These are phyloP conservation scores for Coprinopsis marcescibilis DNA, from an alignment of 768 basidiomycete genomes.

Conservation along the genomic window DNA sequence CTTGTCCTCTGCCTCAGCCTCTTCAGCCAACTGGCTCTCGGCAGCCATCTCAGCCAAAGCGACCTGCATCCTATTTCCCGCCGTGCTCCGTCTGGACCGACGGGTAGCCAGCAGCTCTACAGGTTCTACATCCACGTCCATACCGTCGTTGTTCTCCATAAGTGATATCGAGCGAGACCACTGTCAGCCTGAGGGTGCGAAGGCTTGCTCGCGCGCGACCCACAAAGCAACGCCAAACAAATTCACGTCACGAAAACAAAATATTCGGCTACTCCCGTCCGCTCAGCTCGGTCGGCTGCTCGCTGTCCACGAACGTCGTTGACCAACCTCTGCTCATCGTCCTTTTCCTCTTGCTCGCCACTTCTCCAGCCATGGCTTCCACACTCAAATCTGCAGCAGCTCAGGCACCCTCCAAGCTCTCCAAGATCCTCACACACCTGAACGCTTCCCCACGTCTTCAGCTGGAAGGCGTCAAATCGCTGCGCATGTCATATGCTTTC, in stretches of 20 bases:
- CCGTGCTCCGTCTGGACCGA: constrained; percentile 64
- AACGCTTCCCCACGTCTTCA: constrained; percentile 46
- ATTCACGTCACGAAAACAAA: neutral
- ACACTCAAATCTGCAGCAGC: neutral
- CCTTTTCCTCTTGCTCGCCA: neutral
- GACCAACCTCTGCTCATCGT: neutral
- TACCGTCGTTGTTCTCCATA: neutral
- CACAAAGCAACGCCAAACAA: constrained; percentile 12
- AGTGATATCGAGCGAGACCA: neutral
- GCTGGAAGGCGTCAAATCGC: constrained; percentile 40
- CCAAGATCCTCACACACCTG: constrained; percentile 45
- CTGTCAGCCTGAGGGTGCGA: neutral
- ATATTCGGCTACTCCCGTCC: neutral
- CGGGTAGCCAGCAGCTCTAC: constrained; percentile 49
- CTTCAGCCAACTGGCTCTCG: constrained; percentile 37
- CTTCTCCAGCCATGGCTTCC: constrained; percentile 7
- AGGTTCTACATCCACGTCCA: constrained; percentile 15
- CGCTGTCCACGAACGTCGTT: neutral
- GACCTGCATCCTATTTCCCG: constrained; percentile 80
- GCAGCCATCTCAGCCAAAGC: constrained; percentile 66
- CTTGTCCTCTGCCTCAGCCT: constrained; percentile 64
- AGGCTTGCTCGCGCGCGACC: neutral
- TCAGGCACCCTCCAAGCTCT: constrained; percentile 30
- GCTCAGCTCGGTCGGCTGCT: neutral
- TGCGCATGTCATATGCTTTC: constrained; percentile 52